Conservation (phyloP, 202 grass and related monocot species). For the Schoenoplectus tabernaemontani region DNA sequence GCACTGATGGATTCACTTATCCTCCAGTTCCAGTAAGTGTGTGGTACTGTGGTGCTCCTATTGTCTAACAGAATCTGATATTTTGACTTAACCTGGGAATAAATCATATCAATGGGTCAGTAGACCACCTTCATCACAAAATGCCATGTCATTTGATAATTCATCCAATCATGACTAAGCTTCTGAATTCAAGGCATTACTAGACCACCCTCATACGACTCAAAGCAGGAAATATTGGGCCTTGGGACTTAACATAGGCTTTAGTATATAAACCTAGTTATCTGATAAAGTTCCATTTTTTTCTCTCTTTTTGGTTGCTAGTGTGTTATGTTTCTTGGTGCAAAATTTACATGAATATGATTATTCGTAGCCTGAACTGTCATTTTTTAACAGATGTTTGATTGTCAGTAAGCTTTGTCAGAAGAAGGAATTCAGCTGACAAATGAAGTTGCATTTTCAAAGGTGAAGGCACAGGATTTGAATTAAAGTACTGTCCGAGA, state of each 20-base stretch:
- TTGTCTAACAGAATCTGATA: too few relatives aligned
- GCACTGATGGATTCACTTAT: too few relatives aligned
- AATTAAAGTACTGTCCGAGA: too few relatives aligned
- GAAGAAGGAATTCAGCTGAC: too few relatives aligned
- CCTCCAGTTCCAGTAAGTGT: too few relatives aligned
- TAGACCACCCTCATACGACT: not conserved
- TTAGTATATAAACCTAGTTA: not conserved
- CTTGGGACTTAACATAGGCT: not conserved
- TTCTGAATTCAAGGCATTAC: not conserved
- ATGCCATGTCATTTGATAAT: not conserved
- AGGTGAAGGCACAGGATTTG: too few relatives aligned
- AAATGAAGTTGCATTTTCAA: too few relatives aligned
- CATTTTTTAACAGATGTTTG: not conserved
- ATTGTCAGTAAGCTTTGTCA: too few relatives aligned
- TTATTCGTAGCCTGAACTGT: too few relatives aligned
- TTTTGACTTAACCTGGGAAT: not conserved
- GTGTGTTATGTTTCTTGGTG: not conserved
- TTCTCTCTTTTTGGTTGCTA: too few relatives aligned
- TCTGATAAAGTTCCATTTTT: not conserved
- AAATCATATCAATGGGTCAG: not conserved
- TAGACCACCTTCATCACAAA: too few relatives aligned
- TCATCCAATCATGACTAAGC: not conserved
- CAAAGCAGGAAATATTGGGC: not conserved
- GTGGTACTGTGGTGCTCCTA: too few relatives aligned
- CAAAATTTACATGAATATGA: not conserved